A percentile compares a stretch with the other conserved stretches of the same genome.
Conservation (phyloP, 1,284 basidiomycete species). For the Xerocomus minutiporus region DNA sequence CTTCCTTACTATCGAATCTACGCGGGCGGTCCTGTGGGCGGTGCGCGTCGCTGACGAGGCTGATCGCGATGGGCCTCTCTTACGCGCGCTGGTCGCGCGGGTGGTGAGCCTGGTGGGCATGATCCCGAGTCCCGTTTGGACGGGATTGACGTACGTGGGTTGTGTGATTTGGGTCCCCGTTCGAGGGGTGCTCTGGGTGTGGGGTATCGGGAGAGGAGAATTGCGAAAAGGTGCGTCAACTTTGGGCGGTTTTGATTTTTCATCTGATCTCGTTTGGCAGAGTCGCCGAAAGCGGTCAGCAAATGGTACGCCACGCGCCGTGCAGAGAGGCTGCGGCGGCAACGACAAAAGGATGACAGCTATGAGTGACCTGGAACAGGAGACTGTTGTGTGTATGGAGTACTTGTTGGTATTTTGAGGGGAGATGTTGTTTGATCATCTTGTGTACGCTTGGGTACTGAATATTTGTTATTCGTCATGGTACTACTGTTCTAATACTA, state of each 20-base stretch:
- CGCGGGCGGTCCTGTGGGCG: neutral
- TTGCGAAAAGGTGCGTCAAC: conserved; percentile 14
- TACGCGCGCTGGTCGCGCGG: neutral
- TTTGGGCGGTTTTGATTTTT: neutral
- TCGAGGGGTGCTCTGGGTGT: conserved; percentile 12
- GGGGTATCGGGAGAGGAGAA: conserved; percentile 16
- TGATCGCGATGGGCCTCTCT: neutral
- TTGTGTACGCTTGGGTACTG: neutral
- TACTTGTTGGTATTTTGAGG: neutral
- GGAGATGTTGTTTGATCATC: neutral
- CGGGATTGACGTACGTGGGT: neutral
- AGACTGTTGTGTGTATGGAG: too few relatives aligned
- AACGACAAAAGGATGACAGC: neutral
- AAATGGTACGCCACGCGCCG: conserved; percentile 12
- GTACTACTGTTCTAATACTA: neutral
- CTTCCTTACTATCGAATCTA: conserved; percentile 15
- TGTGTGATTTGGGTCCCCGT: conserved; percentile 13
- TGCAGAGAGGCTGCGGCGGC: neutral
- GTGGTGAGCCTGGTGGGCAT: neutral
- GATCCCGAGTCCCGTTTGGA: neutral
- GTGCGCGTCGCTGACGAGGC: too few relatives aligned
- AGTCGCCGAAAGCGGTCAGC: conserved; percentile 10
- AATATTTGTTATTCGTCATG: neutral
- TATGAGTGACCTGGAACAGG: neutral
- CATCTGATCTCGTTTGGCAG: conserved; percentile 1